Conservation (phyloP, 164 flowering plant genomes). For the Echeveria elegans region DNA sequence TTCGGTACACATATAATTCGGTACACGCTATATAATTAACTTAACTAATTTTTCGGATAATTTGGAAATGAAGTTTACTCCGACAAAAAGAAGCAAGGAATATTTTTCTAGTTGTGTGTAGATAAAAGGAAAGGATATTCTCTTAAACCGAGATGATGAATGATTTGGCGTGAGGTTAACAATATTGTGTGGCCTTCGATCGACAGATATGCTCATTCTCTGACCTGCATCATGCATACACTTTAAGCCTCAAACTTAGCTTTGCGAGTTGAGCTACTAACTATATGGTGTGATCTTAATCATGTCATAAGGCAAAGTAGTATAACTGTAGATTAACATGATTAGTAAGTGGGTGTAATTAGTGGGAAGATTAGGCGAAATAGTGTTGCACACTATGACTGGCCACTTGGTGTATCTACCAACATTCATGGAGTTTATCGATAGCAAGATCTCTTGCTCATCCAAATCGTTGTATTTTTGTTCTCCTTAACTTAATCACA, state of each 20-base stretch:
- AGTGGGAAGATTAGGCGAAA: constrained; percentile 3
- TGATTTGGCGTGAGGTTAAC: constrained; percentile 4
- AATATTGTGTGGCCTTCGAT: neutral
- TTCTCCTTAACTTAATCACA: neutral
- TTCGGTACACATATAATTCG: too few species aligned
- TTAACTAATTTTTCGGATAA: too few species aligned
- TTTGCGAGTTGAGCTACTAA: constrained; percentile 1
- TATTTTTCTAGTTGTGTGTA: neutral
- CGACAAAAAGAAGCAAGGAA: too few species aligned
- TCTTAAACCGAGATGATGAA: neutral
- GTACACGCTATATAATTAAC: too few species aligned
- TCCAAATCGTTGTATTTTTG: neutral
- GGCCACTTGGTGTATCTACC: neutral
- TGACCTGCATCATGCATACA: constrained; percentile 2
- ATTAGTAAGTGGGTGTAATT: neutral
- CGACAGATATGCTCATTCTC: constrained; percentile 1
- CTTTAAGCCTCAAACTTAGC: neutral
- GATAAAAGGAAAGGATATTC: constrained; percentile 2
- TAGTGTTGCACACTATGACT: neutral
- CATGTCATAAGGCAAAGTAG: neutral
- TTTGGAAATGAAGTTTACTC: too few species aligned
- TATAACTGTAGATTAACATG: neutral
- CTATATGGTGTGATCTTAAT: neutral
- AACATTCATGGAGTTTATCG: too few species aligned
- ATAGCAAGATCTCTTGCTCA: neutral